phyloP scores from a whole-genome alignment of 768 basidiomycete genomes.

The Leccinum pellstonianum region DNA sequence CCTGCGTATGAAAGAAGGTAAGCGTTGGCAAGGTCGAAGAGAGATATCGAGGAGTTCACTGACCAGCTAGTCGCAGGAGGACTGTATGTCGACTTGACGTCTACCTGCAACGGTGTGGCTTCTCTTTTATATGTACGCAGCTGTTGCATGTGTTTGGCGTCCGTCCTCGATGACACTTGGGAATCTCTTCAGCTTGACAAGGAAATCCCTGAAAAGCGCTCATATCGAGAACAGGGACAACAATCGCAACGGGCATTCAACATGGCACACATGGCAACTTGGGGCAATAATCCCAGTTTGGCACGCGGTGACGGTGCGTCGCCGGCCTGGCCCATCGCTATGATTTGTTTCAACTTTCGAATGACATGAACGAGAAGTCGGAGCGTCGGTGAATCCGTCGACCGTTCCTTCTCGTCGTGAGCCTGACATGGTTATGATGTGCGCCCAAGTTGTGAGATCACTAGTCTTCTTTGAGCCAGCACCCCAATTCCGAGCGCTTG shows the following conservation, averaged over 20 bases:
- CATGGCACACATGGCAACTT: not conserved
- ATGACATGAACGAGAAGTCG: not conserved
- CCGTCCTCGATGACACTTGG: not conserved
- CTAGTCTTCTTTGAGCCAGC: not conserved
- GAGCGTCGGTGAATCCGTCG: not conserved
- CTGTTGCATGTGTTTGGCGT: not conserved
- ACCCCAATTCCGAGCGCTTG: not conserved
- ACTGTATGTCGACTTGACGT: slow-evolving; percentile 1
- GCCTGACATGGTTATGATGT: not conserved
- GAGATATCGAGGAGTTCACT: slow-evolving; percentile 1
- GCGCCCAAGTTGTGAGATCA: too few species aligned
- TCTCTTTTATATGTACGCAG: slow-evolving; percentile 17
- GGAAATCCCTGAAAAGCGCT: not conserved
- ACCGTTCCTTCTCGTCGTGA: not conserved
- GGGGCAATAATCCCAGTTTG: not conserved
- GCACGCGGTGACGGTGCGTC: not conserved
- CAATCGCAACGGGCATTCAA: not conserved
- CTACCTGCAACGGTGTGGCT: not conserved
- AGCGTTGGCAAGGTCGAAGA: not conserved
- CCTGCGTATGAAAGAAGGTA: slow-evolving; percentile 5
- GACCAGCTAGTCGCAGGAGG: not conserved
- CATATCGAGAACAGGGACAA: not conserved
- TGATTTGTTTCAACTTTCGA: not conserved
- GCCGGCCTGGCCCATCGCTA: not conserved
- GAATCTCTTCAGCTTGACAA: not conserved